phyloP scores from a whole-genome alignment of 2,329 filamentous ascomycete genomes.

The Drechslera avenae region DNA sequence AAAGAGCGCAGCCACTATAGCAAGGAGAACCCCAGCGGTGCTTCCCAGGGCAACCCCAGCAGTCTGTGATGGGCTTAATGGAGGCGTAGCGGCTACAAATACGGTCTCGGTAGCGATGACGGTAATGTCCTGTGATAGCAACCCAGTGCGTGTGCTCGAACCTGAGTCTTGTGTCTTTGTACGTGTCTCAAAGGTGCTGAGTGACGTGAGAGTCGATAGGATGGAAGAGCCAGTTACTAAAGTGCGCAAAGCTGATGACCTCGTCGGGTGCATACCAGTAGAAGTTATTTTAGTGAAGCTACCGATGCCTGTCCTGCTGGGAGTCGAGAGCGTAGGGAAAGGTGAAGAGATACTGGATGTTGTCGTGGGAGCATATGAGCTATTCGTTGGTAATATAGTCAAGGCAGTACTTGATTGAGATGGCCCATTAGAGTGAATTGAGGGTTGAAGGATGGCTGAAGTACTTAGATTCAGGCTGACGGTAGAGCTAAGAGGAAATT shows the following conservation, averaged over 20 bases:
- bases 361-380: background rate
- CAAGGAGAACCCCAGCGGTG: constrained; percentile 41
- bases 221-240: background rate
- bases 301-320: background rate
- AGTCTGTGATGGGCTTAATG: constrained; percentile 38
- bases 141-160: too few relatives aligned
- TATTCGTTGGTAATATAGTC: background rate
- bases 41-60: constrained; percentile 45
- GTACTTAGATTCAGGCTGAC: background rate
- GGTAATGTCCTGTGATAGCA: background rate
- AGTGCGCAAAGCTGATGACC: background rate
- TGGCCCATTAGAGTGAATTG: background rate
- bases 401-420: background rate
- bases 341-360: background rate
- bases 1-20: constrained; percentile 40
- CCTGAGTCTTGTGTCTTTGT: background rate
- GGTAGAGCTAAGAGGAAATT: background rate
- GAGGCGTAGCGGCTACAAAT: constrained; percentile 19
- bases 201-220: background rate
- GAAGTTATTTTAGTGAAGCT: background rate
- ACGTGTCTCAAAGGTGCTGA: background rate
- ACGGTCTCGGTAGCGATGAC: constrained; percentile 17
- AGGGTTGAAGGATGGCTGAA: background rate
- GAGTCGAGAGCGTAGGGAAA: background rate
- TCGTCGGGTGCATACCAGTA: background rate